phyloP scores from a whole-genome alignment of 176 grass and related monocot genomes.

The Carex pumila region DNA sequence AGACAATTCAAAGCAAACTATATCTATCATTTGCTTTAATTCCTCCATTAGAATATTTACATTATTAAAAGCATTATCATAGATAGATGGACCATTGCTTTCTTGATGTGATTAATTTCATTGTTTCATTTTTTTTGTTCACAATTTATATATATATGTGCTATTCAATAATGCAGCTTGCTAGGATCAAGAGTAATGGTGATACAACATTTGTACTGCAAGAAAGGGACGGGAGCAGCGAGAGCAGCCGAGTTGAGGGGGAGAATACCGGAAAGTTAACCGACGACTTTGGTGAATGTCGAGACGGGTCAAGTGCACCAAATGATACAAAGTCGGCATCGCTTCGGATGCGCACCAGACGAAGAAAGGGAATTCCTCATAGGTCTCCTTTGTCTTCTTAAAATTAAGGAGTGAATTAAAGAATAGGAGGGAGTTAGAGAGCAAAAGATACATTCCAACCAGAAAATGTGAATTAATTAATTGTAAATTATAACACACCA shows the following conservation, averaged over 20 bases:
- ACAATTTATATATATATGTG: background rate
- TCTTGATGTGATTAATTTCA: background rate
- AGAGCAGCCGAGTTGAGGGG: background rate
- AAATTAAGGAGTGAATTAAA: constrained; percentile 11
- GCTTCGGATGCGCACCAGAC: background rate
- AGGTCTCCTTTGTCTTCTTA: constrained; percentile 41
- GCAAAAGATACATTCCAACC: constrained; percentile 17
- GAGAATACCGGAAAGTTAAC: background rate
- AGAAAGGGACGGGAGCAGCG: background rate
- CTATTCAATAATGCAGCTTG: constrained; percentile 25
- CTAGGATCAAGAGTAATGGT: constrained; percentile 31
- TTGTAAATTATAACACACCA: constrained; percentile 16
- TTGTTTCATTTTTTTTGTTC: background rate
- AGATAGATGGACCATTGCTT: background rate
- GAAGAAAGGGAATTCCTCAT: constrained; percentile 49
- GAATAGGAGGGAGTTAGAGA: background rate
- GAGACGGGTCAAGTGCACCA: background rate
- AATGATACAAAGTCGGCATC: background rate
- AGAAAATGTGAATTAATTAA: constrained; percentile 8
- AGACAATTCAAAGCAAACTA: background rate
- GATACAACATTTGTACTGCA: background rate
- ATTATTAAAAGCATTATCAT: background rate
- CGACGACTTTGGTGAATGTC: background rate
- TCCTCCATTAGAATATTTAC: background rate
- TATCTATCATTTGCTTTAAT: background rate